Base-by-base conservation (phyloP, 352 stramenopile species). In the Pythium grandisporangium region DNA sequence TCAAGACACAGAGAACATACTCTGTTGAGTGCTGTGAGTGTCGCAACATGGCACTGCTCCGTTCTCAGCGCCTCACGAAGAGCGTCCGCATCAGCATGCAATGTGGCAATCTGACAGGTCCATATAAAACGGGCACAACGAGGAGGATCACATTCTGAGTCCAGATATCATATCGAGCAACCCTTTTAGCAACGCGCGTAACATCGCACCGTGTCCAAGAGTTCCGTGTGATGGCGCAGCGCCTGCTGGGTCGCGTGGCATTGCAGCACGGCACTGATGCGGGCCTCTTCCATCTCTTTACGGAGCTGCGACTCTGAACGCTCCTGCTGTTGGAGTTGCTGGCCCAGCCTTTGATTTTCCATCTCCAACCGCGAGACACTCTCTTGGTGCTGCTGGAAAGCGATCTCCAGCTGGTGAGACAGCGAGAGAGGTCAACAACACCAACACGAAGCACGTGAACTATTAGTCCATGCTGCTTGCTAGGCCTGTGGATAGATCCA, bases 341-440 rank as follows among this genome's bases (percentile, higher is more conserved):
- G 45, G 16, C 50, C 59, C 6, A 70, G 63, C 30, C 42, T 55
- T 30, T 67, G 55, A 42, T 66, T 70, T 32, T 74, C 60, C 37
- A 66, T 65, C 40, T 60, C 53, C n/a, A 74, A 51, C 1, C 54
- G 63, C 23, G 49, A 41, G 23, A 69, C 63, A 29, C 27, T 14
- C 27, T n/a, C n/a, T n/a, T n/a, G n/a, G n/a, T n/a, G n/a, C n/a
- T n/a, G n/a, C n/a, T n/a, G n/a, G n/a, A n/a, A n/a, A n/a, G n/a
- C n/a, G n/a, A n/a, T 49, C 36, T 58, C 44, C 12, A 71, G 49
- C 61, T n/a, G n/a, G n/a, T n/a, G n/a, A n/a, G n/a, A n/a, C n/a
- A n/a, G n/a, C n/a, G n/a, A n/a, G n/a, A n/a, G n/a, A n/a, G n/a
- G n/a, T n/a, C n/a, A n/a, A n/a, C n/a, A n/a, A n/a, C n/a, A n/a